Conservation (phyloP, 1,284 basidiomycete species). For the Wolfiporia cocos region DNA sequence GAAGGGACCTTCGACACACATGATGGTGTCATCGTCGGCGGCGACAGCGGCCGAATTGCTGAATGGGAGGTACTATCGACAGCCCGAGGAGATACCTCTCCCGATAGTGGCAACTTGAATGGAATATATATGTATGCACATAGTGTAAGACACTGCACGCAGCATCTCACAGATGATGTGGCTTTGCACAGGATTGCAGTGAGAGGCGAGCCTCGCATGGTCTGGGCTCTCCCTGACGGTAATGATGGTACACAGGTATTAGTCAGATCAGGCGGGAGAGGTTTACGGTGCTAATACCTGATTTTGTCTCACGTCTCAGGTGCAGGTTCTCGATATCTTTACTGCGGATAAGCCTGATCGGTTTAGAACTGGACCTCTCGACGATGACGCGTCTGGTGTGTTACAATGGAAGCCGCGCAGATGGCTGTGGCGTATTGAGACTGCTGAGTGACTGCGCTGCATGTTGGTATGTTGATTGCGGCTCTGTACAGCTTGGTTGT, state of each 20-base stretch:
- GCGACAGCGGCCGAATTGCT: neutral
- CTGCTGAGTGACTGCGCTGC: no score
- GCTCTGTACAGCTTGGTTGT: no score
- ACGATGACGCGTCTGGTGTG: neutral
- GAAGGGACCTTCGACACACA: neutral
- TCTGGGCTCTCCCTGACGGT: neutral
- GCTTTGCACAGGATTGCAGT: neutral
- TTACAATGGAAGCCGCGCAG: neutral
- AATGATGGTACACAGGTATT: neutral
- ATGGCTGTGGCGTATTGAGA: neutral
- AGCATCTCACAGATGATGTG: neutral
- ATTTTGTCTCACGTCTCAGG: neutral
- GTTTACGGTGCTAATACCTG: neutral
- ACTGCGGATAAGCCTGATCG: neutral
- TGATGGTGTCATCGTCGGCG: no score
- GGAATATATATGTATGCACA: neutral
- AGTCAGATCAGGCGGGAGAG: neutral
- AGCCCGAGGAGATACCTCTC: neutral
- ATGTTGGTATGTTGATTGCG: no score
- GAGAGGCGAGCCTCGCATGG: neutral
- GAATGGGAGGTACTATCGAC: neutral
- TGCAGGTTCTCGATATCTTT: neutral
- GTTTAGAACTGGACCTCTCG: neutral
- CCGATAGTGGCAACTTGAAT: neutral
- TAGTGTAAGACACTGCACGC: neutral